Base-by-base conservation (phyloP, 2,329 filamentous ascomycete species). In the Exophiala alcalophila region DNA sequence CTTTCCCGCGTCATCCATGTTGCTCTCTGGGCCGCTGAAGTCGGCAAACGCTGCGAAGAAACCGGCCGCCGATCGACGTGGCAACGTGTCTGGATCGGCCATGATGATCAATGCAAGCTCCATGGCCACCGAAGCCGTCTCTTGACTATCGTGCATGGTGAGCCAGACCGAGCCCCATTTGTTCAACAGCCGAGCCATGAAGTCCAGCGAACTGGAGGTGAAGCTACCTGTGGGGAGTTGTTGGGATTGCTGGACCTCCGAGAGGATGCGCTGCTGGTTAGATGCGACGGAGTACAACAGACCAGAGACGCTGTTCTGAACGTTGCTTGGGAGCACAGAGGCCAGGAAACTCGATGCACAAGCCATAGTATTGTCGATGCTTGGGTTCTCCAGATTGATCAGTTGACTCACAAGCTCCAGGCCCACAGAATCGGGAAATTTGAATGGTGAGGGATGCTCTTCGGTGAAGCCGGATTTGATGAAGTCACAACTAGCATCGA, bases 391-490 rank as follows among this genome's bases (percentile, higher is more conserved):
- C 14, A 66, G 49, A 12, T 65, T 64, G 35, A 69, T 59, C 32
- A 61, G 61, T 60, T 65, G 28, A 15, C 11, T 40, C 3, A 71
- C 62, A 31, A 71, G 67, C 15, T 63, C 59, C 15, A 66, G 63
- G 3, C 62, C 68, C 29, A 67, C 52, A n/a, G 58, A 52, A 2
- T 67, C 62, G 14, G 65, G 59, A 40, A 71, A 67, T 14, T 70
- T 67, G 43, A 66, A 71, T 8, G 64, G 65, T 0, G 67, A 67
- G 1, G 61, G 64, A 15, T 55, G 48, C 18, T 48, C 58, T 44
- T 72, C 69, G 3, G 68, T 70, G 44, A 65, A 71, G 3, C 68
- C 68, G 8, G 68, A 67, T 49, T 65, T 69, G 25, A 72, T 52
- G 14, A 72, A 65, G 35, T 70, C 67, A 50, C 68, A 71, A 5